Base-by-base conservation (phyloP, 148 eudicot species). In the Amaranthus hypochondriacus region DNA sequence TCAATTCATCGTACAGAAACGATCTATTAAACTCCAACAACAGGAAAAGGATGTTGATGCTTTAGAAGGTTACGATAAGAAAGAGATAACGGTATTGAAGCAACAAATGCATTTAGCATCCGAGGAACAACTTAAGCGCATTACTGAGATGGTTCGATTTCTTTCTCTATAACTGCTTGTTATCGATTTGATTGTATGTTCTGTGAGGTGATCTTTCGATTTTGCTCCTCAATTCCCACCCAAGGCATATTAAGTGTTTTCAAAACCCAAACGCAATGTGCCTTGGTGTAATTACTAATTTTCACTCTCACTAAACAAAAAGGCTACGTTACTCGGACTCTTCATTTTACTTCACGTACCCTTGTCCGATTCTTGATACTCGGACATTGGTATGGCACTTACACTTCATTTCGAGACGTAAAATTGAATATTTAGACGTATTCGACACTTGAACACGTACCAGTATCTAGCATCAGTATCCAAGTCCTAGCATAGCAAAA, bases 101-200 rank as follows among this genome's bases (percentile, higher is more conserved):
- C 83, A 85, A 69, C 84, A 91, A 80, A 88, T 89, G 84, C 87
- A 85, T 57, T 80, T 43, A 68, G 71, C 95, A 65, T 86, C 92
- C 39, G 96, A 88, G 5, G 93, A 86, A 15, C 97, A 89, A 59
- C 88, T 94, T 15, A 84, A 83, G 86, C 85, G 86, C 69, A 84
- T 91, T 14, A 87, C 88, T 70, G 90, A 86, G 70, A 88, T 92
- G 98, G 98, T 92, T 81, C 81, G 11, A 10, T 46, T 51, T 44
- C 61, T 21, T 64, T 21, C 58, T 13, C 64, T 44, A 4, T 9
- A 49, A 56, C 15, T 57, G 0, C 12, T 1, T 8, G 7, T 70
- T 68, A 4, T 6, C 43, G 54, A 1, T 53, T 5, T 39, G 69
- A 28, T 2, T 4, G 7, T 48, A 9, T 14, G 52, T 48, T 5